Conservation (phyloP, 441 rosid species). For the Adansonia madagascariensis region DNA sequence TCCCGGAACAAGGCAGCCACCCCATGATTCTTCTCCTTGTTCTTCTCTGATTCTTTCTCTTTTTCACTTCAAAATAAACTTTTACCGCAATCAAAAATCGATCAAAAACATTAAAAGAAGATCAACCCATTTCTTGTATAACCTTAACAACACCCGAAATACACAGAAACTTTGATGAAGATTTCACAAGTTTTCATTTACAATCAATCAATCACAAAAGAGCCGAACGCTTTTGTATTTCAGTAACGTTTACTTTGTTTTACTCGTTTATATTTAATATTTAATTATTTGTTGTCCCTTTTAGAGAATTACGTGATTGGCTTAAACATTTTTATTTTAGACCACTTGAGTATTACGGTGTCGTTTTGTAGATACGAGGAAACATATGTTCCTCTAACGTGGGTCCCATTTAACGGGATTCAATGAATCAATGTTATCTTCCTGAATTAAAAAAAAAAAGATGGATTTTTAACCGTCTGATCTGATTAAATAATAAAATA, state of each 20-base stretch:
- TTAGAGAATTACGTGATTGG: not conserved
- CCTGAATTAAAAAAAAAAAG: not conserved
- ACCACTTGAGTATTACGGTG: not conserved
- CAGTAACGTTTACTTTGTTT: conserved; percentile 21
- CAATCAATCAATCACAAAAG: not conserved
- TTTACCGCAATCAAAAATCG: not conserved
- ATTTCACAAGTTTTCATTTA: not conserved
- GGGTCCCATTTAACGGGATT: not conserved
- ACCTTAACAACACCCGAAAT: not conserved
- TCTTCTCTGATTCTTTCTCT: not conserved
- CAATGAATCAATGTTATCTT: not conserved
- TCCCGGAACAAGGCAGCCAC: conserved; percentile 85
- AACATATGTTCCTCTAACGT: not conserved
- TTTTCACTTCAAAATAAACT: not conserved
- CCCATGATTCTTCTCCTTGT: conserved; percentile 47
- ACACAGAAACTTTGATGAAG: not conserved
- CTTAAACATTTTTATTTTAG: not conserved
- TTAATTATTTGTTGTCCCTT: not conserved
- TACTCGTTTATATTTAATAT: not conserved
- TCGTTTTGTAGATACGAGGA: not conserved
- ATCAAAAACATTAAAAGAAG: conserved; percentile 2
- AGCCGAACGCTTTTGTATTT: not conserved
- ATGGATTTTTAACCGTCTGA: not conserved
- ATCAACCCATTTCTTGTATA: not conserved
- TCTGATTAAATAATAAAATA: conserved; percentile 11